Evolutionary conservation across 2,329 filamentous ascomycete genomes (phyloP).

Genomic region (Monilinia laxa): DNA sequence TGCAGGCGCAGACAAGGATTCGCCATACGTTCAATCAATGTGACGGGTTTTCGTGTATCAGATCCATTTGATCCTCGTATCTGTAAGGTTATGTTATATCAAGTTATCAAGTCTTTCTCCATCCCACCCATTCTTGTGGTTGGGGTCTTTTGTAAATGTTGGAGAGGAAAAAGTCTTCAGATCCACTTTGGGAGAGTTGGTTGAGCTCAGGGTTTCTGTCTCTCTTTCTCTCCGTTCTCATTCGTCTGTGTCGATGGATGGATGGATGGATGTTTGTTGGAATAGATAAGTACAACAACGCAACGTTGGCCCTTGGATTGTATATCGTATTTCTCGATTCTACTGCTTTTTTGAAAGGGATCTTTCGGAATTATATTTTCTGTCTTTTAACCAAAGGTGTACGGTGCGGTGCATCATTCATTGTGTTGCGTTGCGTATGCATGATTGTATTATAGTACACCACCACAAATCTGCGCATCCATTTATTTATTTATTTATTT

Average conservation of each 20-base stretch:
- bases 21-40: neutral
- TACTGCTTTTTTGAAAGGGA: neutral
- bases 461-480: constrained; percentile 15
- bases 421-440: no score
- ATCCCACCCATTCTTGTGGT: neutral
- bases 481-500: neutral
- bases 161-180: constrained; percentile 11
- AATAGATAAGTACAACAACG: neutral
- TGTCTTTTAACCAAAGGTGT: neutral
- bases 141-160: neutral
- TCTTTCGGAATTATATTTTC: neutral
- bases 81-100: neutral
- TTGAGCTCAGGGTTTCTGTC: neutral
- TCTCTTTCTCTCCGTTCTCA: neutral
- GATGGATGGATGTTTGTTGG: neutral
- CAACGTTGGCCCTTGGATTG: neutral
- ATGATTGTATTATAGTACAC: constrained; percentile 4
- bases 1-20: constrained; percentile 17
- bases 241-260: constrained; percentile 1
- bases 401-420: neutral
- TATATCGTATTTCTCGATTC: no score
- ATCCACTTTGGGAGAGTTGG: neutral
- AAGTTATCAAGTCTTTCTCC: no score
- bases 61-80: constrained; percentile 14
- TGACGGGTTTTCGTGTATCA: constrained; percentile 13